Evolutionary conservation across 441 rosid species (phyloP), one percentile per base, ranked within the genome.

Genomic region (Flueggea neowawraea): DNA sequence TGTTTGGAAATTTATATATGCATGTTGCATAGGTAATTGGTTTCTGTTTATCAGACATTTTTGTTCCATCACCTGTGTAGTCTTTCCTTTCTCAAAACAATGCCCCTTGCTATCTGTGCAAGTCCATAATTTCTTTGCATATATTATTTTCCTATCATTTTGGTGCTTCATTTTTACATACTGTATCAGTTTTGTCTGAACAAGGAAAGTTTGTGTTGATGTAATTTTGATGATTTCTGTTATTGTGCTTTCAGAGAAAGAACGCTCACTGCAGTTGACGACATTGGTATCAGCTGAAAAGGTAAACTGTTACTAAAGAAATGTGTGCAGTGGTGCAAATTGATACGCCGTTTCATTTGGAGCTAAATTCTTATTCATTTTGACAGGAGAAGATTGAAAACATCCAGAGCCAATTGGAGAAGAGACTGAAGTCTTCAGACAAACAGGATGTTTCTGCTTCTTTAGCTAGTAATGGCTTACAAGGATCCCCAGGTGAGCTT

Each of bases 401-500:
- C 57, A 43, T 61, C 55, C 73, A 72, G 63, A 78, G 71, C 71
- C 78, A 82, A 66, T 39, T 67, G 31, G 83, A 81, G 61, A 80
- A 78, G 74, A 80, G 66, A 67, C 78, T 75, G 68, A 84, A 74
- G 74, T 65, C 74, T 43, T 73, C 77, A 16, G 74, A 77, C n/a
- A 69, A 56, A 67, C 33, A 32, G 60, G 81, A 79, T 68, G 62
- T 58, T 68, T 82, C 79, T 59, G 78, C 72, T 67, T 36, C 58
- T 65, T 60, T 69, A 44, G 51, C 50, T 43, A 53, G 66, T 49
- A 73, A 84, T 68, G 72, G 67, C 33, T 64, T 66, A 52, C 80
- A 61, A 65, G 60, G 63, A 66, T 74, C 86, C 61, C 87, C 85
- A 53, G 84, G 95, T 85, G 55, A 28, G 80, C 62, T 17, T 54